These are phyloP conservation scores for Suillus clintonianus DNA, from an alignment of 768 basidiomycete genomes.

Conservation along the genomic window DNA sequence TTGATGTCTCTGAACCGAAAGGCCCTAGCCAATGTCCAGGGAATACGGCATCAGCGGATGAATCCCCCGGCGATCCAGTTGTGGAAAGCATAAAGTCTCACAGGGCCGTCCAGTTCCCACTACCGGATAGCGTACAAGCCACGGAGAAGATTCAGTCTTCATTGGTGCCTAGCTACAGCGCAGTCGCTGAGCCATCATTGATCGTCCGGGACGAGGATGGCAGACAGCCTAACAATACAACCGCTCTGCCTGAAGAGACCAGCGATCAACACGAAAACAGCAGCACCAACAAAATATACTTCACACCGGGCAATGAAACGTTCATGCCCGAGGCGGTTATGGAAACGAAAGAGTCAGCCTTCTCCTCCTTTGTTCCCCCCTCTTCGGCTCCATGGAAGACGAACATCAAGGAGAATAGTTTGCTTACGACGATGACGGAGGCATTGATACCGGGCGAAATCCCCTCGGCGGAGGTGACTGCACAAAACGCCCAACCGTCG, in stretches of 20 bases:
- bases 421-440: neutral
- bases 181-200: neutral
- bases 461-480: neutral
- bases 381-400: neutral
- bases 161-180: neutral
- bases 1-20: neutral
- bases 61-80: neutral
- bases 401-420: neutral
- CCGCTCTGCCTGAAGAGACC: neutral
- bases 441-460: neutral
- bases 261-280: neutral
- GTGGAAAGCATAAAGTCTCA: neutral
- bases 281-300: neutral
- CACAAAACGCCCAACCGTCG: neutral
- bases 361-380: neutral
- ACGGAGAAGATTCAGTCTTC: neutral
- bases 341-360: neutral
- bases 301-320: neutral
- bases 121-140: neutral
- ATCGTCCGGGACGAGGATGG: neutral
- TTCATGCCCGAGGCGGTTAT: constrained; percentile 1
- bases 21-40: neutral
- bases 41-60: neutral
- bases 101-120: neutral
- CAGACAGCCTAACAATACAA: neutral